Conservation (phyloP, 208 protist genomes). For the Crithidia fasciculata region DNA sequence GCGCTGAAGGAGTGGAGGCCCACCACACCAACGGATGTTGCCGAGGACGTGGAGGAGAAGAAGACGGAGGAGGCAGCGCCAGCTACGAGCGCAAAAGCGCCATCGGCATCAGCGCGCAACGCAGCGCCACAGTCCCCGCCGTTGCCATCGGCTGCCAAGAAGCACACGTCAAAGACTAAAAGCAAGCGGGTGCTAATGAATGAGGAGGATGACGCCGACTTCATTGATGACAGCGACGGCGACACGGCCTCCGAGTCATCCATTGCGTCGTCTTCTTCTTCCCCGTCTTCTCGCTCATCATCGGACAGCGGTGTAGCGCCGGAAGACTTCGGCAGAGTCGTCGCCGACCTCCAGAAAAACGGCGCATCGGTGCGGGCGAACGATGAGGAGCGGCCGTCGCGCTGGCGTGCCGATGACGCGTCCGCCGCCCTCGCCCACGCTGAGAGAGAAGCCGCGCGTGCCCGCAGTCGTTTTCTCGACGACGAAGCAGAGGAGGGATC, state of each 20-base stretch:
- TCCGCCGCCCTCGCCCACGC: slow-evolving; percentile 39
- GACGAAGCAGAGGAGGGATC: slow-evolving; percentile 83
- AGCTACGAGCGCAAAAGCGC: not conserved
- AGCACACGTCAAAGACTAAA: no score
- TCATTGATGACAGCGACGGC: slow-evolving; percentile 28
- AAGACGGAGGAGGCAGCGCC: not conserved
- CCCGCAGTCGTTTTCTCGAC: slow-evolving; percentile 73
- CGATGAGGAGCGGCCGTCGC: slow-evolving; percentile 56
- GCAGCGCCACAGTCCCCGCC: not conserved
- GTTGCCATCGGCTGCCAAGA: not conserved
- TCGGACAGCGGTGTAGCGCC: slow-evolving; percentile 45
- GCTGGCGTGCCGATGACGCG: slow-evolving; percentile 61
- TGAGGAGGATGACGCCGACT: slow-evolving; percentile 13
- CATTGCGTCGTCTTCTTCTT: slow-evolving; percentile 12
- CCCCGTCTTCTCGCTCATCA: slow-evolving; percentile 33
- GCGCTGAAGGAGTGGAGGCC: slow-evolving; percentile 23
- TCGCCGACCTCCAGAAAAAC: slow-evolving; percentile 59
- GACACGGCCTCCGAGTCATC: slow-evolving; percentile 19
- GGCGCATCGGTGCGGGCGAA: slow-evolving; percentile 52
- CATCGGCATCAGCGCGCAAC: not conserved
- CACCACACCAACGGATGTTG: not conserved
- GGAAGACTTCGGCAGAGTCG: slow-evolving; percentile 70
- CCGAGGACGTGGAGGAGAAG: slow-evolving; percentile 7
- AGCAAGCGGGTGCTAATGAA: no score
- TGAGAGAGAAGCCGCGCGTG: slow-evolving; percentile 34